Evolutionary conservation across 192 early-diverging fungal genomes (phyloP).

Genomic region (Mortierella alpina): DNA sequence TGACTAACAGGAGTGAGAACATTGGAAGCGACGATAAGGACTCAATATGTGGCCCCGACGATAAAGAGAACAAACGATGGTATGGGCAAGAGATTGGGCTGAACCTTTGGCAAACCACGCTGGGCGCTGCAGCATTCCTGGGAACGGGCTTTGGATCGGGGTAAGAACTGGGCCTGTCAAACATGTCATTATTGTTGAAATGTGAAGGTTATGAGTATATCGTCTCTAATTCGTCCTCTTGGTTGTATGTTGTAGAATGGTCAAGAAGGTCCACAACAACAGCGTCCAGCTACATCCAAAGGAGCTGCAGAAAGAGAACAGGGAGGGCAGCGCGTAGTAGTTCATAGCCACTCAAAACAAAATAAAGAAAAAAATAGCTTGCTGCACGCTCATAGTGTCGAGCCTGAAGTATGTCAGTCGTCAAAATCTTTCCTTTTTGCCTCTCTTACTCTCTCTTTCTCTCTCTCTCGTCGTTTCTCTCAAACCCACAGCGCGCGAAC

Average conservation of each 20-base stretch:
- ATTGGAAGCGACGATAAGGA: not conserved
- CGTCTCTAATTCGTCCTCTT: not conserved
- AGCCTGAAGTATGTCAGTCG: too few relatives aligned
- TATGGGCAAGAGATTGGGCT: slow-evolving; percentile 48
- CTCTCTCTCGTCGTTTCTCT: too few relatives aligned
- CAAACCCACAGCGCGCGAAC: too few relatives aligned
- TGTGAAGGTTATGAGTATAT: not conserved
- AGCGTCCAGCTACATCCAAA: slow-evolving; percentile 36
- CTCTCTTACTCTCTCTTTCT: too few relatives aligned
- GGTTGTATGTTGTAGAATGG: slow-evolving; percentile 16
- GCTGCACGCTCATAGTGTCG: too few relatives aligned
- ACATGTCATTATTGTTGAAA: not conserved
- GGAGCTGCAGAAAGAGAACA: slow-evolving; percentile 31
- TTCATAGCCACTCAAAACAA: too few relatives aligned
- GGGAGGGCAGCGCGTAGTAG: not conserved
- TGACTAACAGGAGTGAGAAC: slow-evolving; percentile 10
- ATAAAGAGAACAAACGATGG: slow-evolving; percentile 52
- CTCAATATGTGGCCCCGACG: not conserved
- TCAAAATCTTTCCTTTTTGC: too few relatives aligned
- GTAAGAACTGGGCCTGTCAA: slow-evolving; percentile 4
- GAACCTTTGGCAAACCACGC: slow-evolving; percentile 52
- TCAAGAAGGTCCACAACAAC: slow-evolving; percentile 42
- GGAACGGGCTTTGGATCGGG: slow-evolving; percentile 49
- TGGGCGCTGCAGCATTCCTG: slow-evolving; percentile 37
- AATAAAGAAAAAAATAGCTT: too few relatives aligned